phyloP scores from a whole-genome alignment of 805 yeast species.

The Suhomyces emberorum region DNA sequence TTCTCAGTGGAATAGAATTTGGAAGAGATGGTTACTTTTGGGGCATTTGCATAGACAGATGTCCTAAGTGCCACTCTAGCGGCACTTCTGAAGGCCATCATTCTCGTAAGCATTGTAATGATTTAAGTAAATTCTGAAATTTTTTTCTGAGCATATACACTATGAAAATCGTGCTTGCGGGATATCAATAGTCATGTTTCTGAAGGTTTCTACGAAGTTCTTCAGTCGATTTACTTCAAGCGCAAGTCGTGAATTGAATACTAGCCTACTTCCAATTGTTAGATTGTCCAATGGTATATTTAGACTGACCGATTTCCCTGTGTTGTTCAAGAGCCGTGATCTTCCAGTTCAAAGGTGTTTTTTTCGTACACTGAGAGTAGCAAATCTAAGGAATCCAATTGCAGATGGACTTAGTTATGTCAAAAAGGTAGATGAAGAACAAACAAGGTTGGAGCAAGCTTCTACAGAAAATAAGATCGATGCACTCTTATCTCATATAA shows the following conservation, averaged over 20 bases:
- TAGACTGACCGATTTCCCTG: too few species aligned
- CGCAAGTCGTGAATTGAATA: too few species aligned
- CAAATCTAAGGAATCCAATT: too few species aligned
- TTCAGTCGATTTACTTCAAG: too few species aligned
- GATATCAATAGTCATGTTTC: too few species aligned
- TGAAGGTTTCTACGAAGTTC: too few species aligned
- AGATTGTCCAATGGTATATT: too few species aligned
- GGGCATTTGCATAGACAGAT: neutral
- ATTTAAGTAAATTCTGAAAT: conserved; percentile 23
- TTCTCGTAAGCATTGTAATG: conserved; percentile 14
- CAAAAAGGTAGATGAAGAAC: conserved; percentile 26
- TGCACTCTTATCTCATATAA: conserved; percentile 21
- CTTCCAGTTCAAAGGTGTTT: too few species aligned
- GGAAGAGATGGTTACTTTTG: neutral
- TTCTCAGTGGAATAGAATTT: neutral
- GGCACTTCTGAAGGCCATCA: conserved; percentile 5
- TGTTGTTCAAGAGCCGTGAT: too few species aligned
- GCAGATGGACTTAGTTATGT: conserved; percentile 24
- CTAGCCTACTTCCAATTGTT: too few species aligned
- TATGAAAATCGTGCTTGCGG: too few species aligned
- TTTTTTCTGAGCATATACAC: neutral
- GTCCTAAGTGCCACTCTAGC: neutral
- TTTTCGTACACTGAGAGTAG: too few species aligned
- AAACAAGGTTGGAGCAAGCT: conserved; percentile 16
- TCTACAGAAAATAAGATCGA: conserved; percentile 20